Percentiles rank a stretch among this genome's conserved stretches.
Conservation (phyloP, 2,329 filamentous ascomycete species). For the Eutypa lata region DNA sequence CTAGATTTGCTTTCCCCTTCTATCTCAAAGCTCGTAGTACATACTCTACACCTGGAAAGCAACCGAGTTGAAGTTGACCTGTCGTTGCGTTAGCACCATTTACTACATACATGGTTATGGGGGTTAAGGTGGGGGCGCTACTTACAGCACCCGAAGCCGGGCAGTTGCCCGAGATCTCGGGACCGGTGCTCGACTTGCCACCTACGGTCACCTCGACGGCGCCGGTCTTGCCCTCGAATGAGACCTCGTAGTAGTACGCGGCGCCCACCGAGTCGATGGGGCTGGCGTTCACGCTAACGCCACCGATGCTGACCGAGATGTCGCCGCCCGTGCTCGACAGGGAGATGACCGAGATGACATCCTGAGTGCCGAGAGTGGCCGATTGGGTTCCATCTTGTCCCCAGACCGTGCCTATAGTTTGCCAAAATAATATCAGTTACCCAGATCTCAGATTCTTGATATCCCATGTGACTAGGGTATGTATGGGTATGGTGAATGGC, state of each 20-base stretch:
- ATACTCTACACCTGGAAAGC: conserved; percentile 27
- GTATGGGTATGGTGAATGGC: conserved; percentile 8
- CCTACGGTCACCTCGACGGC: conserved; percentile 36
- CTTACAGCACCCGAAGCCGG: conserved; percentile 26
- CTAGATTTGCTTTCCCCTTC: not conserved
- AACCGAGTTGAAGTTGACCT: conserved; percentile 34
- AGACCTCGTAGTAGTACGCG: conserved; percentile 34
- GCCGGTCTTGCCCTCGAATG: conserved; percentile 35
- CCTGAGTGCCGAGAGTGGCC: conserved; percentile 34
- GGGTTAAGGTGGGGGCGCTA: too few species aligned
- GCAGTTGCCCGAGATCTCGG: conserved; percentile 31
- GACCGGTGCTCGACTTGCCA: conserved; percentile 34
- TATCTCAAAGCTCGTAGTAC: not conserved
- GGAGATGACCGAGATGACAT: conserved; percentile 42
- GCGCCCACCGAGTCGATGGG: conserved; percentile 26
- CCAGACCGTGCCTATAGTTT: conserved; percentile 31
- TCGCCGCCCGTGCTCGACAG: conserved; percentile 28
- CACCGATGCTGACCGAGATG: conserved; percentile 37
- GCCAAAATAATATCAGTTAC: conserved; percentile 5
- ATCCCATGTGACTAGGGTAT: too few species aligned
- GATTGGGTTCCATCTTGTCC: conserved; percentile 33
- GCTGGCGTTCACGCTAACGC: conserved; percentile 25
- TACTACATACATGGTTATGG: not conserved
- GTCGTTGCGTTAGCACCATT: not conserved
- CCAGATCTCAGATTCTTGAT: not conserved